Evolutionary conservation across 2,329 filamentous ascomycete genomes (phyloP).

Genomic region (Xylariaceae sp.): DNA sequence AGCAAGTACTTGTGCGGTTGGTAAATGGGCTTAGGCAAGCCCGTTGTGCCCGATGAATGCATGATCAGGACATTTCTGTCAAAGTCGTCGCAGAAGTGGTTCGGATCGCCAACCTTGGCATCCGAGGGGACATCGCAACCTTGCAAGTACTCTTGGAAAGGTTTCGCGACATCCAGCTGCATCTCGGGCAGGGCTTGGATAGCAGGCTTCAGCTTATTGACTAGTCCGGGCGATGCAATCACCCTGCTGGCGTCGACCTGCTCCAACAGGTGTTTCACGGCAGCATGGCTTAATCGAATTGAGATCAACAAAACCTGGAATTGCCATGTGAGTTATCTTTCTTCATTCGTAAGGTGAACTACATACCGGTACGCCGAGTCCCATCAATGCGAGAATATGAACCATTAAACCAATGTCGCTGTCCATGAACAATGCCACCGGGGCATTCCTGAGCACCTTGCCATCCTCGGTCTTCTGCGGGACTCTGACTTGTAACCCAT

Average conservation of each 20-base stretch:
- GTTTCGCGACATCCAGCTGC: neutral
- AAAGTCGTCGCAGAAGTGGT: constrained; percentile 18
- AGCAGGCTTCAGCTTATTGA: neutral
- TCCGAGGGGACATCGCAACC: neutral
- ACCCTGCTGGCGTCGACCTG: neutral
- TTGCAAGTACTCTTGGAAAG: neutral
- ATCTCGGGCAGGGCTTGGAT: neutral
- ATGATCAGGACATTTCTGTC: constrained; percentile 27
- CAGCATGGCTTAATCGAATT: constrained; percentile 12
- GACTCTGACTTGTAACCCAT: neutral
- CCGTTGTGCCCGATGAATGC: constrained; percentile 34
- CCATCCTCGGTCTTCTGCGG: neutral
- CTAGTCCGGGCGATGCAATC: neutral
- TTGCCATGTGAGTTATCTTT: constrained; percentile 3
- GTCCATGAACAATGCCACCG: constrained; percentile 13
- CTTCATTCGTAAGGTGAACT: constrained; percentile 10
- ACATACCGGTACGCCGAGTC: constrained; percentile 13
- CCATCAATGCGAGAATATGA: constrained; percentile 9
- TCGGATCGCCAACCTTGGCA: neutral
- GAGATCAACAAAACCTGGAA: neutral
- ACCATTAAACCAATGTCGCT: constrained; percentile 11
- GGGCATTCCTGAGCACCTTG: neutral
- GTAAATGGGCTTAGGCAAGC: constrained; percentile 32
- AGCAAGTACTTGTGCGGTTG: neutral
- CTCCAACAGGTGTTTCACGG: neutral